These are phyloP conservation scores for Salix dunnii DNA, from an alignment of 345 rosid species.

Conservation along the genomic window DNA sequence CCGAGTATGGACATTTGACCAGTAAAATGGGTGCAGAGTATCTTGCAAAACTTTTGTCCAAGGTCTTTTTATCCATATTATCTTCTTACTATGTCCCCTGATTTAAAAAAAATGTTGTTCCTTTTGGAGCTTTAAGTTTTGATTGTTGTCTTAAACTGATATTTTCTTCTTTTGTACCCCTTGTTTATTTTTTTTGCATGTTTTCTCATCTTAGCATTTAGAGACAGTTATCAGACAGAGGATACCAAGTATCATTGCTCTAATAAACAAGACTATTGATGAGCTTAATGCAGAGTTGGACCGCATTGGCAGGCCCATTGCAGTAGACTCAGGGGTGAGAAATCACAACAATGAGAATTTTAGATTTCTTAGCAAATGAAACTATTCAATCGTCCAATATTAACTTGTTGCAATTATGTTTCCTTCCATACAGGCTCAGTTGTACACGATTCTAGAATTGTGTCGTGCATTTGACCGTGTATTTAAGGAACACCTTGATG, in stretches of 20 bases:
- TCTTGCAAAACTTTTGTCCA: conserved; percentile 87
- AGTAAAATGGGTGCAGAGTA: conserved; percentile 96
- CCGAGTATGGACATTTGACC: conserved; percentile 92
- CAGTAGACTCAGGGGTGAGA: conserved; percentile 96
- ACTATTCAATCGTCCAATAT: not conserved
- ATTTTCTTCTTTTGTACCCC: conserved; percentile 10
- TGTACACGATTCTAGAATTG: conserved; percentile 88
- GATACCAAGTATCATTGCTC: conserved; percentile 92
- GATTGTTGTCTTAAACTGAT: conserved; percentile 2
- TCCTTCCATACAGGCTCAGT: conserved; percentile 64
- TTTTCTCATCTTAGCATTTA: conserved; percentile 57
- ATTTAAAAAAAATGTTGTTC: not conserved
- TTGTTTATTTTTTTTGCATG: conserved; percentile 3
- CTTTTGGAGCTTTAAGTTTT: not conserved
- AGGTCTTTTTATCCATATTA: conserved; percentile 40
- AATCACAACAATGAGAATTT: conserved; percentile 16
- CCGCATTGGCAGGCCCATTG: conserved; percentile 93
- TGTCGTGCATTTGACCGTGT: conserved; percentile 98
- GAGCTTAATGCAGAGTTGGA: conserved; percentile 97
- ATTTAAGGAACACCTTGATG: conserved; percentile 97
- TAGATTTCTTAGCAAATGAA: conserved; percentile 9
- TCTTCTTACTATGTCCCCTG: not conserved
- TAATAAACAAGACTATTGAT: conserved; percentile 91
- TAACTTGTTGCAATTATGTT: conserved; percentile 18
- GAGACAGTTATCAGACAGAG: conserved; percentile 92